Evolutionary conservation across 1,139 yeast genomes (phyloP), one percentile per base, ranked within the genome.

Genomic region (Kodamaea sp.): DNA sequence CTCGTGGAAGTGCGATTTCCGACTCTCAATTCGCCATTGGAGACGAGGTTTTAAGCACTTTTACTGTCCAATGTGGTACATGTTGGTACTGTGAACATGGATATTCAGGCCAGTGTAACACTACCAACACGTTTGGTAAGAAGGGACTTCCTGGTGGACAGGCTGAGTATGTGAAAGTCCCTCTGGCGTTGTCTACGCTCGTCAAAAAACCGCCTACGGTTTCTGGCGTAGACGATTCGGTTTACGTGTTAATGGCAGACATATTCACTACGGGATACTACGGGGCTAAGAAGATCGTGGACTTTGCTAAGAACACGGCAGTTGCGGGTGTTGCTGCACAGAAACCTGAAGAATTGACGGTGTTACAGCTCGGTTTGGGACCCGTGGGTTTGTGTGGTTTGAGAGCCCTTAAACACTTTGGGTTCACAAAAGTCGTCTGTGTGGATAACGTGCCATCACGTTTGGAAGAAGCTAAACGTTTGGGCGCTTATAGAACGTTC

Each of bases 231-330:
- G 66, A 70, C 41, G 78, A 74, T 43, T 57, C 71, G 2, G 66
- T 74, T 7, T 72, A 78, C 29, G 73, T 78, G 6, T 54, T 80
- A 43, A 76, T 80, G 82, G 80, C 83, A 7, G 86, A 80, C 54
- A 80, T 80, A 35, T 80, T 80, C 53, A 76, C 80, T 24, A 80
- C 86, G 1, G 86, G 83, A 0, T 79, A 75, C 54, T 76, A 70
- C 48, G 84, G 84, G 23, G 73, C 63, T 9, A 66, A 65, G 41
- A 69, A 70, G 43, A 77, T 78, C 16, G 51, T 70, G 13, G 73
- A 77, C 43, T 56, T 64, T 39, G 44, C 46, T 18, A 51, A 51
- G 16, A 55, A 56, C 30, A 39, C 35, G 9, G 23, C 55, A 6
- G 50, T 56, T 2, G 29, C 42, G 29, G 48, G 50, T 0, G 34